These are phyloP conservation scores for Rhododendron mucronatum DNA, from an alignment of 148 eudicot genomes.

Conservation along the genomic window DNA sequence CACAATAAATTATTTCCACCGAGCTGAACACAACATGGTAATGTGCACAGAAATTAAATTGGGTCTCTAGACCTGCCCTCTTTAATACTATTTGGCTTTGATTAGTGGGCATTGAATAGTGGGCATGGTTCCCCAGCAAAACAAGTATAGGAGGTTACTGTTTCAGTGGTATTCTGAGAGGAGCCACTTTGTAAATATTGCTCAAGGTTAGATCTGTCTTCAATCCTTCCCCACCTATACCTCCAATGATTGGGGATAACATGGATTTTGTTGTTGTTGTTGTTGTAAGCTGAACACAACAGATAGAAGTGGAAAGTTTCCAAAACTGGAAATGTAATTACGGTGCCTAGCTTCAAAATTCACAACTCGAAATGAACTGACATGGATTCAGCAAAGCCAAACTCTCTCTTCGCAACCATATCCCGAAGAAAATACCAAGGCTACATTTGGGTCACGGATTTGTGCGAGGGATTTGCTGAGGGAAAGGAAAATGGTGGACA, in stretches of 20 bases:
- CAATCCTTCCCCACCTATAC: no score
- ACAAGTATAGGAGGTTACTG: no score
- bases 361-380: not conserved
- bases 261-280: no score
- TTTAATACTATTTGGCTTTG: no score
- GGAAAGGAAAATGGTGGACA: not conserved
- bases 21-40: not conserved
- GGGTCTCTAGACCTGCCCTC: no score
- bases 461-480: not conserved
- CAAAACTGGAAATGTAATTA: not conserved
- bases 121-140: no score
- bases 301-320: slow-evolving; percentile 2
- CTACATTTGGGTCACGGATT: not conserved
- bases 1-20: not conserved
- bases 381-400: not conserved
- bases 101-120: no score
- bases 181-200: no score
- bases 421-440: not conserved
- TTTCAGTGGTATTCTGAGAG: no score
- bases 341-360: not conserved
- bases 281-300: not conserved
- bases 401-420: not conserved
- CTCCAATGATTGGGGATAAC: no score
- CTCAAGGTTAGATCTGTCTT: no score
- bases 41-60: no score